phyloP scores from a whole-genome alignment of 1,139 yeast genomes.

The Suhomyces guaymorum region DNA sequence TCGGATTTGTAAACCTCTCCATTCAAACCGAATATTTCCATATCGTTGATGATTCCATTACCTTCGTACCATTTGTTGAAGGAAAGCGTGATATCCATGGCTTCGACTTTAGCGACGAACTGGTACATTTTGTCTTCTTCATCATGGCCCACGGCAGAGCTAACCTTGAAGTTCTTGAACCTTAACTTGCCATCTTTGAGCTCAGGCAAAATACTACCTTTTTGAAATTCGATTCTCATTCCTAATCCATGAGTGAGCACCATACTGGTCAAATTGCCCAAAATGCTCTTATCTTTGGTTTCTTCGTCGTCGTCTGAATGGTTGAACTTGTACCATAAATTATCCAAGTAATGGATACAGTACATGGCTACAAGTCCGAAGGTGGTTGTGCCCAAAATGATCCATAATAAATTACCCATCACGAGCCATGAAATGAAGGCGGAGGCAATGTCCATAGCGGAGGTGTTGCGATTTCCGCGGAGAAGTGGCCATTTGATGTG shows the following conservation, averaged over 20 bases:
- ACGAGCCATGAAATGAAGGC: constrained; percentile 61
- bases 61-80: constrained; percentile 72
- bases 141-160: constrained; percentile 18
- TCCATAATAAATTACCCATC: constrained; percentile 58
- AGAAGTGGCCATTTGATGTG: constrained; percentile 62
- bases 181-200: constrained; percentile 62
- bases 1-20: constrained; percentile 44
- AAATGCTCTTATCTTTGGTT: constrained; percentile 24
- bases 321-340: constrained; percentile 25
- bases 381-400: constrained; percentile 65
- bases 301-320: constrained; percentile 13
- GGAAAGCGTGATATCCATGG: constrained; percentile 58
- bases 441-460: constrained; percentile 53
- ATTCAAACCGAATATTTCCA: constrained; percentile 61
- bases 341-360: constrained; percentile 45
- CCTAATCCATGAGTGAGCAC: constrained; percentile 46
- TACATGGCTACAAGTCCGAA: constrained; percentile 56
- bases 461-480: constrained; percentile 47
- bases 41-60: constrained; percentile 61
- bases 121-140: constrained; percentile 13
- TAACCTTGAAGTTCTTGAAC: constrained; percentile 52
- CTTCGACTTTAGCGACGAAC: constrained; percentile 49
- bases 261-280: constrained; percentile 37
- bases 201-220: constrained; percentile 44
- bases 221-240: constrained; percentile 35